These are phyloP conservation scores for Chaetomium fimeti DNA, from an alignment of 495 filamentous ascomycete species.

Conservation along the genomic window DNA sequence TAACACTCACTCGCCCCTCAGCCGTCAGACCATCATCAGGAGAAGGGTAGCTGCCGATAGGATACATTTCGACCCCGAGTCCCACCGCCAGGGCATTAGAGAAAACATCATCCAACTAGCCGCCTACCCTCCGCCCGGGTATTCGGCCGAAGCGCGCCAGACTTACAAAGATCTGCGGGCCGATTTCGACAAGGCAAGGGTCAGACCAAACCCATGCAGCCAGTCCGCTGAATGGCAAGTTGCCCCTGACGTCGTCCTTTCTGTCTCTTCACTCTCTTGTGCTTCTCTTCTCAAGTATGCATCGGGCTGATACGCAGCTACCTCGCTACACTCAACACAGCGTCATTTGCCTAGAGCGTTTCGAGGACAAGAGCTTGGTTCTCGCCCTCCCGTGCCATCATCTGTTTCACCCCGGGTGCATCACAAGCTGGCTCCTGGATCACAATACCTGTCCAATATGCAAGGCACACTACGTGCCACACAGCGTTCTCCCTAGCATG, in stretches of 20 bases:
- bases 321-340: background rate
- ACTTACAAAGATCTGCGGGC: background rate
- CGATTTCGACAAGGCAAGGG: background rate
- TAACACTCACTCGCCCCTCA: too few relatives aligned
- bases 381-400: conserved; percentile 19
- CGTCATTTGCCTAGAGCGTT: conserved; percentile 20
- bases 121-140: too few relatives aligned
- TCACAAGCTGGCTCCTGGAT: conserved; percentile 16
- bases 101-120: too few relatives aligned
- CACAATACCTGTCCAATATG: conserved; percentile 22
- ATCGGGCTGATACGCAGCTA: background rate
- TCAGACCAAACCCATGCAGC: background rate
- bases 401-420: conserved; percentile 23
- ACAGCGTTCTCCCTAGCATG: too few relatives aligned
- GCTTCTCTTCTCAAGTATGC: background rate
- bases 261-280: background rate
- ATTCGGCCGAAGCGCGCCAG: background rate
- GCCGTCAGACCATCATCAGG: too few relatives aligned
- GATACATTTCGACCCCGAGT: too few relatives aligned
- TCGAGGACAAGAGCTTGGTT: conserved; percentile 13
- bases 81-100: too few relatives aligned
- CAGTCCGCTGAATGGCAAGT: conserved; percentile 9
- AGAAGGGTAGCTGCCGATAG: too few relatives aligned
- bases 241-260: background rate
- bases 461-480: conserved; percentile 9